Evolutionary conservation across 1,284 basidiomycete genomes (phyloP).

Genomic region (Apiotrichum akiyoshidainum): DNA sequence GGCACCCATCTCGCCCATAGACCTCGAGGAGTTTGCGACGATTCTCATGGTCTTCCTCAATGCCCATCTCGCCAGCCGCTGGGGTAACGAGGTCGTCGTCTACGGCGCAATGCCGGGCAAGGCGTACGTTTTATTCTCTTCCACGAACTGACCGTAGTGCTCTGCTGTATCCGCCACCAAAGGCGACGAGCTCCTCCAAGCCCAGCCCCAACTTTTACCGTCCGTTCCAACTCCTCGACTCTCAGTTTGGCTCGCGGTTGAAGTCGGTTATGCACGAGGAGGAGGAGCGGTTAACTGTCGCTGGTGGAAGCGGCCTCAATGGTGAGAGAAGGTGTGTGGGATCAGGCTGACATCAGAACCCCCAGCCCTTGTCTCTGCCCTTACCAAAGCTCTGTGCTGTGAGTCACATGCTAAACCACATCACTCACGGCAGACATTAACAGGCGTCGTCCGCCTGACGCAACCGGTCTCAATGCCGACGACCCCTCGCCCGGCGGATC

Average conservation of each 20-base stretch:
- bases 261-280: conserved; percentile 63
- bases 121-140: conserved; percentile 46
- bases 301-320: conserved; percentile 55
- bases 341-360: conserved; percentile 44
- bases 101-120: conserved; percentile 82
- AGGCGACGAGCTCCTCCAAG: conserved; percentile 52
- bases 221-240: conserved; percentile 63
- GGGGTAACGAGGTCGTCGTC: conserved; percentile 88
- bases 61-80: conserved; percentile 81
- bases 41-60: conserved; percentile 88
- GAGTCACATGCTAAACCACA: conserved; percentile 38
- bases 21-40: conserved; percentile 66
- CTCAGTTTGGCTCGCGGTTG: conserved; percentile 65
- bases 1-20: conserved; percentile 54
- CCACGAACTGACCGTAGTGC: conserved; percentile 20
- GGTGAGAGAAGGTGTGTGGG: conserved; percentile 21
- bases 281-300: conserved; percentile 57
- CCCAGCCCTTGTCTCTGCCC: conserved; percentile 74
- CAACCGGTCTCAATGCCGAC: conserved; percentile 33
- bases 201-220: conserved; percentile 68
- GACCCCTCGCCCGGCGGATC: conserved; percentile 10
- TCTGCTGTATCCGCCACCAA: conserved; percentile 37
- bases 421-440: conserved; percentile 68
- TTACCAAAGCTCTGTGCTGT: conserved; percentile 89
- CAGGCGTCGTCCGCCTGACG: conserved; percentile 58